Evolutionary conservation across 2,329 filamentous ascomycete genomes (phyloP).

Genomic region (Penicillium sp.): DNA sequence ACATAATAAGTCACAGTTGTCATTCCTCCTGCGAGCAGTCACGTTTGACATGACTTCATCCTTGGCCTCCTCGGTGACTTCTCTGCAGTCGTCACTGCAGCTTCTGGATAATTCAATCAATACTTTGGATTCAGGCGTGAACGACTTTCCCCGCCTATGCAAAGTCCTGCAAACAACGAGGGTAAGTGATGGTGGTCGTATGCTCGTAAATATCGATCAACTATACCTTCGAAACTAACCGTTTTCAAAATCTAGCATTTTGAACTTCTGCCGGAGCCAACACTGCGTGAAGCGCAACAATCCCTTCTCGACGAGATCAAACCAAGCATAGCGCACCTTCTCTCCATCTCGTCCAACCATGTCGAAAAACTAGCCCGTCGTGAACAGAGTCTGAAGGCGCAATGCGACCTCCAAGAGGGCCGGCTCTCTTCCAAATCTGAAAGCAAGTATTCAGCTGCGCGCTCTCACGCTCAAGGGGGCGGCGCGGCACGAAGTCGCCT

Average conservation of each 20-base stretch:
- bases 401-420: slow-evolving; percentile 76
- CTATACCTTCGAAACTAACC: not conserved
- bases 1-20: too few species aligned
- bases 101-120: slow-evolving; percentile 58
- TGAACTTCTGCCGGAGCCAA: slow-evolving; percentile 81
- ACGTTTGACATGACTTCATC: slow-evolving; percentile 36
- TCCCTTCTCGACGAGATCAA: slow-evolving; percentile 81
- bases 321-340: slow-evolving; percentile 73
- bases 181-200: slow-evolving; percentile 35
- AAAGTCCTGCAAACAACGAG: slow-evolving; percentile 59
- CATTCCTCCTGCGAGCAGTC: too few species aligned
- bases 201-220: too few species aligned
- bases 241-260: slow-evolving; percentile 60
- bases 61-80: slow-evolving; percentile 56
- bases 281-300: slow-evolving; percentile 73
- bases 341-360: slow-evolving; percentile 75
- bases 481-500: slow-evolving; percentile 19
- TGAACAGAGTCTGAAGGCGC: slow-evolving; percentile 76
- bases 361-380: slow-evolving; percentile 76
- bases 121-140: slow-evolving; percentile 57
- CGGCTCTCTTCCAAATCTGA: slow-evolving; percentile 46
- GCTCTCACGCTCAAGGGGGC: slow-evolving; percentile 15
- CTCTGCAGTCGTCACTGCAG: slow-evolving; percentile 55
- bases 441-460: slow-evolving; percentile 19
- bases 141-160: slow-evolving; percentile 56